Conservation (phyloP, 345 rosid species). For the Kandelia obovata region DNA sequence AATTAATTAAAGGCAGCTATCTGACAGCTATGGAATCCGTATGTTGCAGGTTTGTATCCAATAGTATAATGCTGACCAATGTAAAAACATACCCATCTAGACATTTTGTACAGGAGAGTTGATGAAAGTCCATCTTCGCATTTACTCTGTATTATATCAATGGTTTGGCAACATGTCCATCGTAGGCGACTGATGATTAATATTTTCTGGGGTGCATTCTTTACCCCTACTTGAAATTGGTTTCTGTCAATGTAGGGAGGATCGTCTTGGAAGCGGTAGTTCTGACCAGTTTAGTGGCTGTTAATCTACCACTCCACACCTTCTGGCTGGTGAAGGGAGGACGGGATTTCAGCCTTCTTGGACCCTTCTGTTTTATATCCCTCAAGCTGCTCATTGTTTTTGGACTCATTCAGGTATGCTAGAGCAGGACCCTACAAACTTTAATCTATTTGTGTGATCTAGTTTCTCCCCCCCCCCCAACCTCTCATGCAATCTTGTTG, state of each 20-base stretch:
- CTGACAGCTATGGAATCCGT: no score
- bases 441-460: no score
- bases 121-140: neutral
- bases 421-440: no score
- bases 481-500: no score
- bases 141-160: no score
- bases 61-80: no score
- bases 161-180: neutral
- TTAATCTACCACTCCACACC: slow-evolving; percentile 1
- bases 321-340: slow-evolving; percentile 18
- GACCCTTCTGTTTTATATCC: slow-evolving; percentile 5
- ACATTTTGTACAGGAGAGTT: no score
- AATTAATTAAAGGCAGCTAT: no score
- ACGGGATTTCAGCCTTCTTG: slow-evolving; percentile 12
- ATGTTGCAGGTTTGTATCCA: no score
- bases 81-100: no score
- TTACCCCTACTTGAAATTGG: neutral
- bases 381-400: neutral
- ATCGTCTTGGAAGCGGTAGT: slow-evolving; percentile 8
- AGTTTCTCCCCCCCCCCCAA: no score
- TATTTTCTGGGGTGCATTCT: neutral
- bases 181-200: no score
- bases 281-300: slow-evolving; percentile 4
- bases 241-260: neutral
- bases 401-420: slow-evolving; percentile 5